Evolutionary conservation across 208 protist species (phyloP).

Genomic region (Leishmania guyanensis): DNA sequence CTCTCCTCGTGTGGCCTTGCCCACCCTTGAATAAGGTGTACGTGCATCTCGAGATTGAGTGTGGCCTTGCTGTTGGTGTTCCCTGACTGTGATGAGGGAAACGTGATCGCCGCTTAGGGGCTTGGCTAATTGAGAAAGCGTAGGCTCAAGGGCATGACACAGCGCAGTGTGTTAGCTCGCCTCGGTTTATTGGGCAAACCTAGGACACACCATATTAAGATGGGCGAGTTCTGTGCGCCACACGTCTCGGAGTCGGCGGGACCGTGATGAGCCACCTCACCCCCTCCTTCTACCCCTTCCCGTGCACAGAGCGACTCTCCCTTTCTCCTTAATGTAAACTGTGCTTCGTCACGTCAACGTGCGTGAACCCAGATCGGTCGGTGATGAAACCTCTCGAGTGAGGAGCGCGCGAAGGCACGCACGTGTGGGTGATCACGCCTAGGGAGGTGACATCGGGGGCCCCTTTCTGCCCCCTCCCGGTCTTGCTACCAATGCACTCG

Average conservation of each 20-base stretch:
- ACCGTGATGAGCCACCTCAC: background rate
- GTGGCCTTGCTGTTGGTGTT: background rate
- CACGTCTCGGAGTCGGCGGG: background rate
- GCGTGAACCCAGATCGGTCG: background rate
- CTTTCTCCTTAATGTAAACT: background rate
- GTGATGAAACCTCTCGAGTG: background rate
- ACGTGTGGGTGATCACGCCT: background rate
- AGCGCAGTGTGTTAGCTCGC: background rate
- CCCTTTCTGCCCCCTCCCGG: background rate
- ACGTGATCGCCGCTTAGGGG: background rate
- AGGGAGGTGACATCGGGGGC: background rate
- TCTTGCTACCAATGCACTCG: background rate
- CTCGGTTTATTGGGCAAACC: background rate
- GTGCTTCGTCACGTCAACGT: background rate
- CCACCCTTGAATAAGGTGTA: background rate
- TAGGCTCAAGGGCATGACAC: background rate
- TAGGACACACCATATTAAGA: background rate
- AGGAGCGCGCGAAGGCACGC: background rate
- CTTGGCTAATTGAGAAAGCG: background rate
- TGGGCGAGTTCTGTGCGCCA: background rate
- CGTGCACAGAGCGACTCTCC: background rate
- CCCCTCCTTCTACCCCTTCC: background rate
- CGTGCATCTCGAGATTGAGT: background rate
- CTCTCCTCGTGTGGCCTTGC: background rate
- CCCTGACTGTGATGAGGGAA: background rate